These are phyloP conservation scores for Lotus japonicus DNA, from an alignment of 306 rosid species.

Conservation along the genomic window DNA sequence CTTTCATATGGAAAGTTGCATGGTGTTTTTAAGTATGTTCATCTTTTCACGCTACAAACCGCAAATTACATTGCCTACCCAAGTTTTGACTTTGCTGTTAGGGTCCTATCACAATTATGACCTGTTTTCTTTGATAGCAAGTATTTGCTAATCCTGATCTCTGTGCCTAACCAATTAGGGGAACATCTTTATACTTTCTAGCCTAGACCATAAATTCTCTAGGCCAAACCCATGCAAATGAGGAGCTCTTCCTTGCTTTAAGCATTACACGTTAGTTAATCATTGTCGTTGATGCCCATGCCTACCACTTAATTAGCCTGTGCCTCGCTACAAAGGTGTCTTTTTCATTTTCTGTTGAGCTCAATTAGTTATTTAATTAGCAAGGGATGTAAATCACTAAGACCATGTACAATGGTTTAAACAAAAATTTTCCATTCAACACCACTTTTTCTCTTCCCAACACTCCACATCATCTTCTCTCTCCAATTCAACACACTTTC, in stretches of 20 bases:
- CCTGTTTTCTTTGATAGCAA: conserved; percentile 29
- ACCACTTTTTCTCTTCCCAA: too few relatives aligned
- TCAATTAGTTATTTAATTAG: too few relatives aligned
- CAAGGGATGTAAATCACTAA: too few relatives aligned
- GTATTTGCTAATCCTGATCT: conserved; percentile 24
- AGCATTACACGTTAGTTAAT: conserved; percentile 20
- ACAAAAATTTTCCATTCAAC: too few relatives aligned
- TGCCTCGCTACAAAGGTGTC: background rate
- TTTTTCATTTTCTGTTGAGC: too few relatives aligned
- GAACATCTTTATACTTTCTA: conserved; percentile 2
- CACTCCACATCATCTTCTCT: too few relatives aligned
- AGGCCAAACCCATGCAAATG: conserved; percentile 13
- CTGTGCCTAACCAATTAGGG: conserved; percentile 37
- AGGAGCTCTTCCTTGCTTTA: background rate
- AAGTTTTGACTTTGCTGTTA: conserved; percentile 28
- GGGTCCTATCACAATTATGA: conserved; percentile 30
- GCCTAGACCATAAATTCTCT: background rate
- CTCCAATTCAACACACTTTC: too few relatives aligned
- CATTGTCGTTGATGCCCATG: conserved; percentile 22
- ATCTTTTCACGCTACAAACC: conserved; percentile 7
- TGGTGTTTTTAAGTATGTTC: conserved; percentile 16
- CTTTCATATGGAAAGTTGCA: conserved; percentile 4
- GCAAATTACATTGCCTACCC: conserved; percentile 28
- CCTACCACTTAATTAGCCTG: conserved; percentile 5
- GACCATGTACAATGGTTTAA: too few relatives aligned